Evolutionary conservation across 495 filamentous ascomycete species (phyloP).

Genomic region (Parathielavia appendiculata): DNA sequence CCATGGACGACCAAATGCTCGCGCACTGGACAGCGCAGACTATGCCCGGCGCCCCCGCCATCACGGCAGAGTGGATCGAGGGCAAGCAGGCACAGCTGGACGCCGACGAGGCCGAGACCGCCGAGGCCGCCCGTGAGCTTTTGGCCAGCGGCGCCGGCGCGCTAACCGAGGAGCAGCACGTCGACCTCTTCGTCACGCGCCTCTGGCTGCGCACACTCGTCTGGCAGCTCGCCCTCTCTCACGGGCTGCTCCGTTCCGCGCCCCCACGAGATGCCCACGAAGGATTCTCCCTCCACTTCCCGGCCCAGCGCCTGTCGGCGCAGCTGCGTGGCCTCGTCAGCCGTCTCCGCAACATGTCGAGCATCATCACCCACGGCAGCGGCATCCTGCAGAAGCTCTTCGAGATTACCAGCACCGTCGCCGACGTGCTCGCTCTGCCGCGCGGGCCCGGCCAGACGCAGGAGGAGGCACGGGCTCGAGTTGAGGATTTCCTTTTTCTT

Average conservation of each 20-base stretch:
- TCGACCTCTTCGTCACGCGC: conserved; percentile 7
- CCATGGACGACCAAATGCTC: not conserved
- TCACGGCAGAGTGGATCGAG: conserved; percentile 8
- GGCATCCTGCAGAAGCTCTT: conserved; percentile 8
- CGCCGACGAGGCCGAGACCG: conserved; percentile 7
- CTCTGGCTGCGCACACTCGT: conserved; percentile 9
- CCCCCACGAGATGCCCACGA: conserved; percentile 3
- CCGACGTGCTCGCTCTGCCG: conserved; percentile 5
- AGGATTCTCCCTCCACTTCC: conserved; percentile 4
- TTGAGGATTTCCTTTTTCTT: not conserved
- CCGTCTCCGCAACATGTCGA: not conserved
- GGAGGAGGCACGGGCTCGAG: not conserved
- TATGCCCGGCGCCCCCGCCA: not conserved
- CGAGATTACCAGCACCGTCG: conserved; percentile 2
- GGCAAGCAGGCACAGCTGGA: conserved; percentile 7
- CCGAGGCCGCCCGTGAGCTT: not conserved
- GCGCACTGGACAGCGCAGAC: not conserved
- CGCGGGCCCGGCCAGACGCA: conserved; percentile 2
- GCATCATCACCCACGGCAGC: conserved; percentile 5
- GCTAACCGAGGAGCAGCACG: conserved; percentile 6
- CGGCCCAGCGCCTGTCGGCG: conserved; percentile 8
- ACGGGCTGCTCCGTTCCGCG: not conserved
- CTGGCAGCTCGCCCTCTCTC: conserved; percentile 6
- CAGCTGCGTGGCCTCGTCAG: conserved; percentile 8
- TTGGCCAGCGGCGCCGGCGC: conserved; percentile 1